A percentile compares a stretch with the other conserved stretches of the same genome.
Evolutionary conservation across 176 grass and related monocot species (phyloP).

Genomic region (Dactylis glomerata): DNA sequence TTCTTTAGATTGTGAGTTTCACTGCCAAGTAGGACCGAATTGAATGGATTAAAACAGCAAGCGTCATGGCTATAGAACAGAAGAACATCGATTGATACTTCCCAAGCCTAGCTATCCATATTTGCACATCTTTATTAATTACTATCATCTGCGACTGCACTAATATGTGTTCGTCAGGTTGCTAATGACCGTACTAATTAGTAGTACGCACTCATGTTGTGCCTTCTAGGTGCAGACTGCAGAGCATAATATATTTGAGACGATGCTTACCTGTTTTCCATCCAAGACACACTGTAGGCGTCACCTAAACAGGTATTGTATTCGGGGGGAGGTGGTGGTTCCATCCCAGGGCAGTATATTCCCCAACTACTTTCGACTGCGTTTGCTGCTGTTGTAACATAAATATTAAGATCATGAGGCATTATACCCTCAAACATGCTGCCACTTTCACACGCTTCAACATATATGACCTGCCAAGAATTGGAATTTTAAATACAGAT

Average conservation of each 20-base stretch:
- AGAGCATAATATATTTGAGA: not conserved
- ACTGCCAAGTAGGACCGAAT: constrained; percentile 50
- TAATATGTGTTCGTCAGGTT: not conserved
- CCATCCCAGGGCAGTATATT: constrained; percentile 79
- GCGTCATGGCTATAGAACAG: not conserved
- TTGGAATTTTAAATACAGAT: constrained; percentile 2
- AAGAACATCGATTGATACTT: not conserved
- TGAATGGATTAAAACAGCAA: not conserved
- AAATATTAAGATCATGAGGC: constrained; percentile 66
- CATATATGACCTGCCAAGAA: constrained; percentile 72
- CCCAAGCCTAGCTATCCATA: not conserved
- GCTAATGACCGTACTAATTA: not conserved
- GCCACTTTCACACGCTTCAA: too few species aligned
- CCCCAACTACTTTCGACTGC: constrained; percentile 77
- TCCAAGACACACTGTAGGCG: constrained; percentile 88
- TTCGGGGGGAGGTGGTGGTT: constrained; percentile 59
- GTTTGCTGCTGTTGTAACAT: constrained; percentile 85
- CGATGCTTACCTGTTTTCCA: constrained; percentile 80
- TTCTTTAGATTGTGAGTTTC: constrained; percentile 74
- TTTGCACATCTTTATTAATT: not conserved
- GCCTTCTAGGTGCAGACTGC: not conserved
- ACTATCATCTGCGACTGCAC: not conserved
- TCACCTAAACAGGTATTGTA: constrained; percentile 83
- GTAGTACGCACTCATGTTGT: not conserved
- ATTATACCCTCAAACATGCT: constrained; percentile 83